Evolutionary conservation across 2,329 filamentous ascomycete species (phyloP).

Genomic region (Fusarium chlamydosporum): DNA sequence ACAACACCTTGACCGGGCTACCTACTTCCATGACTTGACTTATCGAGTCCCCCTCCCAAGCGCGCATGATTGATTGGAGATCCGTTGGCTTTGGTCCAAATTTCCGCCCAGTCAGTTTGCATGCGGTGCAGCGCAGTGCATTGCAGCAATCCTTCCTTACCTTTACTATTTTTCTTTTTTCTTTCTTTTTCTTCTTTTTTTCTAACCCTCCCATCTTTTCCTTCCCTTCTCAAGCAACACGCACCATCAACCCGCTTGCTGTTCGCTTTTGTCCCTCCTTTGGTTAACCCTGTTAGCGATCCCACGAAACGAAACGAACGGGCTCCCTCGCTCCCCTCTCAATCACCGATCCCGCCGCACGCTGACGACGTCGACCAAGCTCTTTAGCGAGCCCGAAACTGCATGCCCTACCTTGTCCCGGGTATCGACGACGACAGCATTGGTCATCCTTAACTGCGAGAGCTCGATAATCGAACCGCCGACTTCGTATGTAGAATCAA

Average conservation of each 20-base stretch:
- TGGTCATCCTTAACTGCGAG: slow-evolving; percentile 1
- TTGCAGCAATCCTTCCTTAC: slow-evolving; percentile 2
- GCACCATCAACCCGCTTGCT: slow-evolving; percentile 28
- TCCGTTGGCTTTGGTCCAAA: slow-evolving; percentile 36
- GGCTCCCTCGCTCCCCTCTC: slow-evolving; percentile 26
- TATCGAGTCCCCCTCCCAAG: slow-evolving; percentile 14
- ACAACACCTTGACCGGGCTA: slow-evolving; percentile 41
- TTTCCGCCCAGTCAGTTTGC: slow-evolving; percentile 31
- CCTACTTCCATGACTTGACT: slow-evolving; percentile 5
- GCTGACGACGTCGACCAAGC: slow-evolving; percentile 39
- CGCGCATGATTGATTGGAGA: slow-evolving; percentile 45
- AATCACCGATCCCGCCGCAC: slow-evolving; percentile 17
- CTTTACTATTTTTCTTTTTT: slow-evolving; percentile 7
- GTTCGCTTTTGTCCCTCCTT: slow-evolving; percentile 38
- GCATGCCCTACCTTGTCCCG: slow-evolving; percentile 1
- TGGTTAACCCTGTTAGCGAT: slow-evolving; percentile 37
- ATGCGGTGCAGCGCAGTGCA: slow-evolving; percentile 5
- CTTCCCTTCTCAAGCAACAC: slow-evolving; percentile 28
- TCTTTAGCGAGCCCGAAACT: slow-evolving; percentile 23
- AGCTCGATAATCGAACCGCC: slow-evolving; percentile 26
- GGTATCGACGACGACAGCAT: slow-evolving; percentile 17
- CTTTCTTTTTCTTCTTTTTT: background rate
- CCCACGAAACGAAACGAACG: slow-evolving; percentile 44
- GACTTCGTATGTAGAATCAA: slow-evolving; percentile 47
- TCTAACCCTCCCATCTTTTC: slow-evolving; percentile 1